phyloP scores from a whole-genome alignment of 2,329 filamentous ascomycete genomes.

The Cercospora citrullina region DNA sequence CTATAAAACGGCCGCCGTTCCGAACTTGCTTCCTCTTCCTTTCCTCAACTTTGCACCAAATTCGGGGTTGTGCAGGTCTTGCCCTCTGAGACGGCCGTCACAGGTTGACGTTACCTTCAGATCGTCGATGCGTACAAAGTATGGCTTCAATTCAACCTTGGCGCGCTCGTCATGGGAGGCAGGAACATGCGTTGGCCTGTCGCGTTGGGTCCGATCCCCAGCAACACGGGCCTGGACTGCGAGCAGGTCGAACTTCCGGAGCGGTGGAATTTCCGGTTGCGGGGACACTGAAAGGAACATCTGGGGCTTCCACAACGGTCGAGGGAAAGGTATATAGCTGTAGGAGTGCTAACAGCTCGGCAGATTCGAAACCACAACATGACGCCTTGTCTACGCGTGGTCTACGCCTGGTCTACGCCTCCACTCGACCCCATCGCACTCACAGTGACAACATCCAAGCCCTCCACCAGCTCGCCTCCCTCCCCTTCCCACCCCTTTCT shows the following conservation, averaged over 20 bases:
- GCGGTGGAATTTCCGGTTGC: neutral
- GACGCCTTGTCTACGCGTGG: neutral
- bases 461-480: neutral
- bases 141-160: neutral
- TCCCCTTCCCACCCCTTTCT: neutral
- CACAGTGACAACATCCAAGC: neutral
- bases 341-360: neutral
- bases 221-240: neutral
- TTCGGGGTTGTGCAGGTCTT: neutral
- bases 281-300: neutral
- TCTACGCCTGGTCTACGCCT: constrained; percentile 1
- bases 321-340: neutral
- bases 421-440: neutral
- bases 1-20: neutral
- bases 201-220: constrained; percentile 4
- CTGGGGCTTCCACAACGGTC: neutral
- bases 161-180: neutral
- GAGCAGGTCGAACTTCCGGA: neutral
- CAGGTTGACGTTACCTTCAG: constrained; percentile 1
- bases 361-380: neutral
- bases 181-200: neutral
- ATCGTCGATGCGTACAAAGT: neutral
- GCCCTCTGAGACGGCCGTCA: neutral
- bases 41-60: neutral
- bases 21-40: neutral